Base-by-base conservation (phyloP, 176 grass and related monocot genomes). In the Puccinellia tenuiflora region DNA sequence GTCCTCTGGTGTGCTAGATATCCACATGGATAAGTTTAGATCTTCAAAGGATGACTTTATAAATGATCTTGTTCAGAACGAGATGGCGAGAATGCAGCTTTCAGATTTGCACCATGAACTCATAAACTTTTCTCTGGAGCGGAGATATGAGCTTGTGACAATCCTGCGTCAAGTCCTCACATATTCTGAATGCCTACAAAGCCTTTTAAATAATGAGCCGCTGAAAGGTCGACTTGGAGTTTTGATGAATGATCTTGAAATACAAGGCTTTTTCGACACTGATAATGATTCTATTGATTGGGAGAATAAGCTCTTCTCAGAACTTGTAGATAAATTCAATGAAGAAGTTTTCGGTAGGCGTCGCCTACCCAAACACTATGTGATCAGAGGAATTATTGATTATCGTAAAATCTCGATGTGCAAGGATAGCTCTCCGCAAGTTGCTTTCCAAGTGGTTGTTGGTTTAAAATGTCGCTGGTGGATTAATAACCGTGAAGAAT, bases 161-260 rank as follows among this genome's bases (percentile, higher is more conserved):
- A 75, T 51, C 17, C 72, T 30, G 25, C 3, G 11, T 29, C 24
- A 48, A 73, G 43, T 73, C 46, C 9, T 45, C 25, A 74, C 15
- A 12, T 74, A 74, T 33, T 52, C 26, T 31, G 45, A 74, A 12
- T 74, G 71, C 17, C 29, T 73, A 73, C 8, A 9, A 51, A 30
- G 16, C 46, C 26, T 74, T 46, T 21, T 75, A 6, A 18, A 75
- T 29, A 21, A 34, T 51, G 26, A 74, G 16, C 20, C 15, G 40
- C 14, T 73, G 38, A 47, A 73, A 73, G 22, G 1, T 28, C 12
- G 47, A 5, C 35, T 80, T 20, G n/a, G 0, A 51, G 31, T 31
- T 67, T 51, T 80, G 61, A 51, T 80, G 61, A 67, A 22, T 25
- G 43, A 80, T 28, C 61, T 80, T 22, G 61, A 80, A 80, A 18